Conservation (phyloP, 306 rosid genomes). For the Rosa rugosa region DNA sequence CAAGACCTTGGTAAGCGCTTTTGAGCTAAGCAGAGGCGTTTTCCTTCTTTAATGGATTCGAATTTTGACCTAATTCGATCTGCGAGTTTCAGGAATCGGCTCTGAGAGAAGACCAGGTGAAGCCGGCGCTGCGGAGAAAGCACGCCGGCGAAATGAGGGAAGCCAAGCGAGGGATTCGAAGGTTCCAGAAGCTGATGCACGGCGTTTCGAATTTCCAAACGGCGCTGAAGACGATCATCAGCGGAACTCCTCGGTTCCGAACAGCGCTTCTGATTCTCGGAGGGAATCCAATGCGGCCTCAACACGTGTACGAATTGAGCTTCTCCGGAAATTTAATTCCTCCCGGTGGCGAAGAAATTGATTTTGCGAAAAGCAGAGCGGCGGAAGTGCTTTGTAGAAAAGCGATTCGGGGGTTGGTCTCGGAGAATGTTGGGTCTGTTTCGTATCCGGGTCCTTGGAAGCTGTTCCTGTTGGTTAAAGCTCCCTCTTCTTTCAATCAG, state of each 20-base stretch:
- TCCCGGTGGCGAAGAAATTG: conserved; percentile 29
- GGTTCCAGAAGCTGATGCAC: conserved; percentile 71
- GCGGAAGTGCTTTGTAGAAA: conserved; percentile 76
- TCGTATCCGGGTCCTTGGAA: conserved; percentile 69
- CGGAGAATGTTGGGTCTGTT: conserved; percentile 74
- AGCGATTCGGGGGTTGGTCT: conserved; percentile 75
- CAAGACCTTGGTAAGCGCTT: conserved; percentile 50
- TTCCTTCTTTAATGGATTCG: too few relatives aligned
- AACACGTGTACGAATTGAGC: conserved; percentile 54
- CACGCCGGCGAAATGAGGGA: conserved; percentile 70
- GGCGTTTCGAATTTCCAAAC: conserved; percentile 48
- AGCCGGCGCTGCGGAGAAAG: conserved; percentile 58
- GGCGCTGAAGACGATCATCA: conserved; percentile 61
- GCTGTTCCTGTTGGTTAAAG: conserved; percentile 80
- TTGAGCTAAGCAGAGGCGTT: neutral
- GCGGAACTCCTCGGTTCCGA: conserved; percentile 39
- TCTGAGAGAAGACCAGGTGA: conserved; percentile 43
- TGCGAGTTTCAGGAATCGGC: conserved; percentile 47
- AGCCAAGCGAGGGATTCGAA: conserved; percentile 63
- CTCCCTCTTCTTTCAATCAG: conserved; percentile 69
- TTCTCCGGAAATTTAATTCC: conserved; percentile 43
- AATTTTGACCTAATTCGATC: conserved; percentile 10
- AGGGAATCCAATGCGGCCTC: conserved; percentile 73
- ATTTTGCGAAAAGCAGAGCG: conserved; percentile 62
- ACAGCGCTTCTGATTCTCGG: conserved; percentile 70